Conservation (phyloP, 768 basidiomycete genomes). For the Arthromyces matolae region DNA sequence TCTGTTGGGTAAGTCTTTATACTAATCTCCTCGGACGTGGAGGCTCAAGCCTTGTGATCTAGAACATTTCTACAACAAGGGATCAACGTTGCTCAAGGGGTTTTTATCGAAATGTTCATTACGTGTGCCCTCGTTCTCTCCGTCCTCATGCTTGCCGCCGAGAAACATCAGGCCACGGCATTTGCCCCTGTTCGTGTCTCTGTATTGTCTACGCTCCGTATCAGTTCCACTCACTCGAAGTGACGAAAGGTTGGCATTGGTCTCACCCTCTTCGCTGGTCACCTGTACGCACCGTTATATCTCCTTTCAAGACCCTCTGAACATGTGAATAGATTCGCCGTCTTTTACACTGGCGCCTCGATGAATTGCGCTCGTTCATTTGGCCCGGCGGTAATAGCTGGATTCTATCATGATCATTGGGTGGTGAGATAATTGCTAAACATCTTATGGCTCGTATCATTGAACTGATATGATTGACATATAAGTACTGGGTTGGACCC, state of each 20-base stretch:
- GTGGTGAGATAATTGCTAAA: constrained; percentile 40
- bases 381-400: constrained; percentile 65
- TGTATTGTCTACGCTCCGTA: neutral
- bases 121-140: constrained; percentile 56
- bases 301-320: neutral
- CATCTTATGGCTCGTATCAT: neutral
- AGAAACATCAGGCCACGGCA: constrained; percentile 62
- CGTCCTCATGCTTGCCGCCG: constrained; percentile 71
- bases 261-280: constrained; percentile 58
- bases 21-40: neutral
- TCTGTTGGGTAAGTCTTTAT: constrained; percentile 46
- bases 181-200: constrained; percentile 54
- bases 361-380: constrained; percentile 72
- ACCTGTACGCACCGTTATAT: constrained; percentile 43
- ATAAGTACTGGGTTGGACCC: constrained; percentile 70
- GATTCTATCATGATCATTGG: constrained; percentile 59
- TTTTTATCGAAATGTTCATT: constrained; percentile 73
- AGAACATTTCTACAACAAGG: constrained; percentile 47
- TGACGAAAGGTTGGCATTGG: constrained; percentile 54
- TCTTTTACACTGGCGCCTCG: constrained; percentile 59
- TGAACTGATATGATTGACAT: too few relatives aligned
- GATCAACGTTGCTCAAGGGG: constrained; percentile 51
- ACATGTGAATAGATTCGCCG: constrained; percentile 42
- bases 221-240: neutral
- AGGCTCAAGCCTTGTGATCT: constrained; percentile 9